Evolutionary conservation across 176 grass and related monocot species (phyloP), one percentile per base, ranked within the genome.

Genomic region (Carex kokanica): DNA sequence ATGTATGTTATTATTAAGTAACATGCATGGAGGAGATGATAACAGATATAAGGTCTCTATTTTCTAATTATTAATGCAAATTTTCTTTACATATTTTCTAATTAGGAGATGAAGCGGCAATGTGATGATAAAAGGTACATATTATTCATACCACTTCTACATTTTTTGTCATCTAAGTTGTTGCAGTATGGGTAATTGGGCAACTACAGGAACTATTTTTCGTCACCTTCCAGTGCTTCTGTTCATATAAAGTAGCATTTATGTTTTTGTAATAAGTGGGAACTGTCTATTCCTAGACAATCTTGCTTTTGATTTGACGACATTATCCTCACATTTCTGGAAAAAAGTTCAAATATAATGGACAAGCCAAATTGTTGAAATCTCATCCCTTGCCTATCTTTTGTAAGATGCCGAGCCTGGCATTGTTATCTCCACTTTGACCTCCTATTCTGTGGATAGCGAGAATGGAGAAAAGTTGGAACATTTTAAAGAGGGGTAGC

Each of bases 91-190:
- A 59, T 56, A 51, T 82, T 91, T 81, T 67, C 32, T 2, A 12
- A 85, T 93, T 92, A 98, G 95, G 95, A 93, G 79, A 98, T 98
- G 95, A 98, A 93, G 85, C 92, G 74, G 17, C 95, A 98, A 38
- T 98, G 95, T 86, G 95, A 98, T 86, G 90, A 93, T 79, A 98
- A 98, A 91, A 90, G 92, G 95, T 97, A 84, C 29, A 57, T 17
- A 57, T 9, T 80, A 58, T 60, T 81, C 78, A 47, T 60, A 56
- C 72, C 55, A 58, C 81, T 70, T 85, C 3, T 43, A 34, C 1
- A 14, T 64, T 74, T 77, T 77, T 6, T 77, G 55, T 49, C 14
- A 77, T 54, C 9, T 74, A 61, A 61, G 59, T 54, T 21, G 45
- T 74, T 12, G 20, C 11, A 74, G 43, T 53, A 53, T 14, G 43